Base-by-base conservation (phyloP, 352 stramenopile species). In the Phytophthora rubi region DNA sequence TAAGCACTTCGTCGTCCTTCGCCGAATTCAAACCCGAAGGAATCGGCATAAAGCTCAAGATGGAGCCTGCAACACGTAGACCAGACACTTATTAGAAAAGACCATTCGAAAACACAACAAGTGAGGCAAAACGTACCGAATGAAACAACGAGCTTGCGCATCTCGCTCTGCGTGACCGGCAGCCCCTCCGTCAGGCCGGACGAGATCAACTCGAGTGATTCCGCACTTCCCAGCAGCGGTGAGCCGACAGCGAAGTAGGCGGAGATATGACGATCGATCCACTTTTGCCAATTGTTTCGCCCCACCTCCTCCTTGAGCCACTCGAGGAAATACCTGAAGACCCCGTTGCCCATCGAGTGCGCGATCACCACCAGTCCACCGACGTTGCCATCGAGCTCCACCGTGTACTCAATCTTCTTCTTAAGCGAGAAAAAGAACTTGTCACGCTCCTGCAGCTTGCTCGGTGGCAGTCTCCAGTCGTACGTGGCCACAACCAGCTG, bases 261-360 rank as follows among this genome's bases (percentile, higher is more conserved):
- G 16, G 85, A 88, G 52, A 95, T 83, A 62, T 95, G 83, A 10
- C 68, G 73, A 62, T 92, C 84, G 48, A 95, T 90, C 87, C 87
- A 95, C 45, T 76, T 61, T 39, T 91, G 81, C 80, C 81, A 91
- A 69, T 92, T 76, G 53, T 94, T 85, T 6, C 75, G 71, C 1
- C 86, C 86, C 21, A 95, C 75, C 59, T 95, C 85, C 54, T 88
- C 80, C 58, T 90, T 86, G 56, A 95, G 72, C 87, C 87, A 95
- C 60, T 83, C 82, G 33, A 95, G 80, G 49, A 95, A 95, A 75
- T 95, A 95, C 3, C 85, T 85, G 23, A 95, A 89, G 16, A 93
- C 65, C 37, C 78, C 77, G 63, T 95, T 95, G 33, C 87, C 87
- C 81, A 95, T 92, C 33, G 87, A 95, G 61, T 95, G 87, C 0